These are phyloP conservation scores for Stenocarpella maydis DNA, from an alignment of 2,329 filamentous ascomycete genomes.

Conservation along the genomic window DNA sequence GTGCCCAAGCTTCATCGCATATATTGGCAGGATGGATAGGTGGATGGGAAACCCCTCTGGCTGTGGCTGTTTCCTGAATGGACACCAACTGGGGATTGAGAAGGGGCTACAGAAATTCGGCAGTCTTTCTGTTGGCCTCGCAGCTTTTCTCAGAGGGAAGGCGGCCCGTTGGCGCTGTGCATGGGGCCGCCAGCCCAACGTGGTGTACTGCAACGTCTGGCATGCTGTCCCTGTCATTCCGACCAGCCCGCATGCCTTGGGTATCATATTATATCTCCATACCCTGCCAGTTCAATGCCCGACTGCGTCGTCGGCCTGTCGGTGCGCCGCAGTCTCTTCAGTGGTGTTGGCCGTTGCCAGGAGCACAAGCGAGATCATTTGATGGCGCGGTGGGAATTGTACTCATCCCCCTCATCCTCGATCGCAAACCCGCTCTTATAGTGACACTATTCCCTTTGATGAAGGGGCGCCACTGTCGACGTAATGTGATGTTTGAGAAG, in stretches of 20 bases:
- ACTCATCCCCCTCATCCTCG: not conserved
- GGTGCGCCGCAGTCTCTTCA: not conserved
- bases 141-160: not conserved
- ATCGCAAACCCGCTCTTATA: not conserved
- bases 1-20: not conserved
- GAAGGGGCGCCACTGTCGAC: not conserved
- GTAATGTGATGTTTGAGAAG: conserved; percentile 11
- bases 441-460: not conserved
- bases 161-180: not conserved
- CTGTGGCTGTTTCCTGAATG: not conserved
- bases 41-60: not conserved
- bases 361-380: conserved; percentile 11
- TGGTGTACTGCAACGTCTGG: not conserved
- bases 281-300: not conserved
- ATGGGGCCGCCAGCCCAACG: not conserved
- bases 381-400: not conserved
- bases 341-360: not conserved
- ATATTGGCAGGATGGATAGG: not conserved
- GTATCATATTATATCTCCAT: conserved; percentile 32
- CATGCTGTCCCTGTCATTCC: not conserved
- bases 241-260: conserved; percentile 17
- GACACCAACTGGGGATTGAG: not conserved
- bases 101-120: not conserved
- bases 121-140: not conserved
- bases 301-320: not conserved